Percentiles rank a stretch among this genome's conserved stretches.
Conservation (phyloP, 1,284 basidiomycete genomes). For the Ustilago lituana region DNA sequence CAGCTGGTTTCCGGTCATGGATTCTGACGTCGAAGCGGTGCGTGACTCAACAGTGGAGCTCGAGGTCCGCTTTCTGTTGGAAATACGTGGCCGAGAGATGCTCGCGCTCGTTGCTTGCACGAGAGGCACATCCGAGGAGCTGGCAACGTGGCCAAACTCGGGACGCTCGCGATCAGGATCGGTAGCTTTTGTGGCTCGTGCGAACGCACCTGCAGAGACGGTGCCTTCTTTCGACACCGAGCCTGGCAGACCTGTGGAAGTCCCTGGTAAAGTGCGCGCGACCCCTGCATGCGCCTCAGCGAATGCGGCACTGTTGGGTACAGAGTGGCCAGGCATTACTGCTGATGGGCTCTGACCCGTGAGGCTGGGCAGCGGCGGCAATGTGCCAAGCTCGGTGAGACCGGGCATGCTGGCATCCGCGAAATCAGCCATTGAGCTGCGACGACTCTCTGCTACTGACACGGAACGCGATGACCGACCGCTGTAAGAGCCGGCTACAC, state of each 20-base stretch:
- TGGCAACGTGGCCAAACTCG: conserved; percentile 40
- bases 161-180: conserved; percentile 11
- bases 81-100: conserved; percentile 24
- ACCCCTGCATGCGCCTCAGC: background rate
- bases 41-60: conserved; percentile 33
- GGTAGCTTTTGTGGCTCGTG: conserved; percentile 12
- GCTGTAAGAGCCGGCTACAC: conserved; percentile 20
- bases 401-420: conserved; percentile 28
- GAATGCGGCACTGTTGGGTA: background rate
- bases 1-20: conserved; percentile 8
- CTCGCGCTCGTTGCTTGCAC: conserved; percentile 22
- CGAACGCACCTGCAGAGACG: conserved; percentile 39
- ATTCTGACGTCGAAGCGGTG: conserved; percentile 22
- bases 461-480: conserved; percentile 21
- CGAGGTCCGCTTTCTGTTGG: conserved; percentile 19
- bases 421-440: conserved; percentile 30
- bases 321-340: background rate
- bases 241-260: conserved; percentile 5
- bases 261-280: background rate
- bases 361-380: conserved; percentile 36
- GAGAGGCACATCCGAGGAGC: conserved; percentile 40
- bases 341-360: conserved; percentile 16
- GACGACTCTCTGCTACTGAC: conserved; percentile 21
- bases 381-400: conserved; percentile 3
- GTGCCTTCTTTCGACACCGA: conserved; percentile 17